phyloP scores from a whole-genome alignment of 805 yeast genomes.

The Teunomyces pallodes region DNA sequence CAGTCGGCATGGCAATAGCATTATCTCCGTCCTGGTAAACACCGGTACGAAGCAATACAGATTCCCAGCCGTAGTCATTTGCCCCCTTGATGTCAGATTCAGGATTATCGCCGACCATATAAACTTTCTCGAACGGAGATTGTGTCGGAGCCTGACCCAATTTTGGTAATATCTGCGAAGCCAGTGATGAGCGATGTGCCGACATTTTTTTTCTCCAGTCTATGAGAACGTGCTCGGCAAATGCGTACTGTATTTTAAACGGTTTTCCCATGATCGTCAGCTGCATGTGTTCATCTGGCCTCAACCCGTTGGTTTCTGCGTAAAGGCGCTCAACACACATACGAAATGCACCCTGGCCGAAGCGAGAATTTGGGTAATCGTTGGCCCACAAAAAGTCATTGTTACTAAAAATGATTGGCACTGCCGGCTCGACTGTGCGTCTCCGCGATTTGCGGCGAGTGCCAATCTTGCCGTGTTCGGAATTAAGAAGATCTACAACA shows the following conservation, averaged over 20 bases:
- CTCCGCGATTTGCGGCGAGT: slow-evolving; percentile 43
- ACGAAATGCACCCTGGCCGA: slow-evolving; percentile 90
- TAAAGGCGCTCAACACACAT: slow-evolving; percentile 61
- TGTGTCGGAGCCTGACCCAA: slow-evolving; percentile 38
- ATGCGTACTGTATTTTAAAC: slow-evolving; percentile 72
- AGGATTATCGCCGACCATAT: slow-evolving; percentile 97
- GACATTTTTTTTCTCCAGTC: slow-evolving; percentile 47
- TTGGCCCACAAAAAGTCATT: slow-evolving; percentile 88
- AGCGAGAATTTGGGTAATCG: slow-evolving; percentile 71
- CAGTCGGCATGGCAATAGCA: slow-evolving; percentile 43
- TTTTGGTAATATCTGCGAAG: slow-evolving; percentile 38
- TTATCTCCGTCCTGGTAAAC: slow-evolving; percentile 69
- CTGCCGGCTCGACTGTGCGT: slow-evolving; percentile 41
- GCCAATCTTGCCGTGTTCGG: slow-evolving; percentile 62
- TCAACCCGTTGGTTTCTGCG: slow-evolving; percentile 48
- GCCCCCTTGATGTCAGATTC: slow-evolving; percentile 92
- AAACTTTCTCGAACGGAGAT: slow-evolving; percentile 54
- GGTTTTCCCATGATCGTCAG: slow-evolving; percentile 80
- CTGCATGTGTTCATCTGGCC: slow-evolving; percentile 13
- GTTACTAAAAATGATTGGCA: slow-evolving; percentile 78
- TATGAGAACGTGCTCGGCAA: slow-evolving; percentile 69
- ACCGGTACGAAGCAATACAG: slow-evolving; percentile 82
- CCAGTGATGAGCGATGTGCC: slow-evolving; percentile 9
- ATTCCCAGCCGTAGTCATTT: slow-evolving; percentile 81
- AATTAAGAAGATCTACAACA: slow-evolving; percentile 65